Base-by-base conservation (phyloP, 768 basidiomycete genomes). In the Lentinula sp. region DNA sequence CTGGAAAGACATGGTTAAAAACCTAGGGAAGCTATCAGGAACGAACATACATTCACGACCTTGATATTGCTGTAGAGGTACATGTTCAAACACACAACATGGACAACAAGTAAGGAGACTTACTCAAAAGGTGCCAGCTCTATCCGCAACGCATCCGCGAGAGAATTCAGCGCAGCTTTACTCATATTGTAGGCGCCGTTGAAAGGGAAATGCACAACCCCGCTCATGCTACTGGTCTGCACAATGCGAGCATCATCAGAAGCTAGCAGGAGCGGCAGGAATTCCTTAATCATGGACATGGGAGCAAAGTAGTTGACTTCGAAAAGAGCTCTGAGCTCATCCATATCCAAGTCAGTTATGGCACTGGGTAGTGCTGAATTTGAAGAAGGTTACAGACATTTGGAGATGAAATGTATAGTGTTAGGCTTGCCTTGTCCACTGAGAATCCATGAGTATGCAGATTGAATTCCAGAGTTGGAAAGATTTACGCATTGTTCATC, bases 61-160 rank as follows among this genome's bases (percentile, higher is more conserved):
- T 50, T 50, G 28, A 50, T 33, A 15, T 50, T 50, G 28, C 49
- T 50, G 49, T 13, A 50, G 2, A 4, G 12, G 28, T 28, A 28
- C 28, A 28, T 3, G 28, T 2, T 28, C 2, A 28, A 28, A 28
- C 28, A 28, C 28, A 28, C 4, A 3, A 28, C 28, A 28, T 28
- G 28, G 59, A 49, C 7, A 32, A 18, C 13, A 15, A 52, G 32
- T 10, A 20, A 39, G 50, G 50, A 39, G 52, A 63, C 64, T 13
- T 49, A 67, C 72, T 66, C 65, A 64, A 76, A 74, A 8, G 74
- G 74, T n/a, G 63, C 69, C 15, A 76, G 59, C 50, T 76, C 74
- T 9, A 74, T 56, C 1, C 74, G 66, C 10, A 76, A 62, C 4
- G 70, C 72, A 61, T 76, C 65, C 9, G 69, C 65, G 49, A 69